Evolutionary conservation across 228 moss, liverwort and hornwort genomes (phyloP).

Genomic region (Sphagnum magellanicum): DNA sequence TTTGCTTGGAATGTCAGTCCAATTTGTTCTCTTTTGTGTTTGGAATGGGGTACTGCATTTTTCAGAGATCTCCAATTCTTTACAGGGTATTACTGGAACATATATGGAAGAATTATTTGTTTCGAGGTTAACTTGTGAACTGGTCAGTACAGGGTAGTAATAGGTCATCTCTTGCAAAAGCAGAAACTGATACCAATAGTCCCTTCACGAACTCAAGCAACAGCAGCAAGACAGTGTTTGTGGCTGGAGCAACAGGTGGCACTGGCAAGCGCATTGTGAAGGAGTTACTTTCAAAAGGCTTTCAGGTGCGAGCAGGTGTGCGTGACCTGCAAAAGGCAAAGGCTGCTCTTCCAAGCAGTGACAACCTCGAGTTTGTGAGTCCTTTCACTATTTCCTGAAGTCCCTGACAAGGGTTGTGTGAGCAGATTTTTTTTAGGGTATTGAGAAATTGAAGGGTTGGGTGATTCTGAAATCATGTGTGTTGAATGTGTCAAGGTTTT

Average conservation of each 20-base stretch:
- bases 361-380: slow-evolving; percentile 59
- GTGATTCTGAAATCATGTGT: too few relatives aligned
- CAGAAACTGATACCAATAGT: slow-evolving; percentile 8
- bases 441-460: neutral
- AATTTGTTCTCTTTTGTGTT: neutral
- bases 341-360: slow-evolving; percentile 38
- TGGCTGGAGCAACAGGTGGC: slow-evolving; percentile 74
- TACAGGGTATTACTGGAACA: neutral
- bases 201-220: slow-evolving; percentile 22
- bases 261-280: slow-evolving; percentile 81
- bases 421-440: neutral
- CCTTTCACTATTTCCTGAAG: neutral
- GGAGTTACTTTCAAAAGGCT: slow-evolving; percentile 61
- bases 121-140: neutral
- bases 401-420: neutral
- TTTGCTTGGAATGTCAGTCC: neutral
- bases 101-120: neutral
- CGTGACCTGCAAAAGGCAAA: slow-evolving; percentile 72
- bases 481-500: slow-evolving; percentile 28
- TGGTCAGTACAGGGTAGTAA: slow-evolving; percentile 24
- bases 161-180: slow-evolving; percentile 6
- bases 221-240: slow-evolving; percentile 57
- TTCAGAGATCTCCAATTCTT: neutral
- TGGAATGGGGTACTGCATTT: neutral
- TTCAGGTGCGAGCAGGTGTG: slow-evolving; percentile 71